Evolutionary conservation across 2,329 filamentous ascomycete species (phyloP).

Genomic region (Mycosphaerelloides madeirae): DNA sequence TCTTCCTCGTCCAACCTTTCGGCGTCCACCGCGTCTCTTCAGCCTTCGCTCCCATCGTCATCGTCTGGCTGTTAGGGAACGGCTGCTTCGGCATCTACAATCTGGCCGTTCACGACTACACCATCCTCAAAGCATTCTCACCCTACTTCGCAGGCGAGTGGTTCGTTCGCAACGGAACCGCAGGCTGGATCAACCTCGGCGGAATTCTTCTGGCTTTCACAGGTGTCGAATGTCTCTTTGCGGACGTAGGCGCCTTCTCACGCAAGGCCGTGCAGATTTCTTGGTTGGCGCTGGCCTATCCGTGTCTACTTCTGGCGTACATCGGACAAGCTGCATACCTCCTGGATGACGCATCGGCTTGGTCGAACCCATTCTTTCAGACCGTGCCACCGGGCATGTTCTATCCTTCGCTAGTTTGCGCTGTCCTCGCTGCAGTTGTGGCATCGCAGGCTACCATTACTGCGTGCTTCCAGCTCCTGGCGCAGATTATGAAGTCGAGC

Average conservation of each 20-base stretch:
- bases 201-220: slow-evolving; percentile 70
- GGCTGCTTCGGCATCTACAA: slow-evolving; percentile 59
- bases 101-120: slow-evolving; percentile 41
- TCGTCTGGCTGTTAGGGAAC: slow-evolving; percentile 62
- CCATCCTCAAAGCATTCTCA: slow-evolving; percentile 49
- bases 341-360: slow-evolving; percentile 53
- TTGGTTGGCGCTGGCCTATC: slow-evolving; percentile 65
- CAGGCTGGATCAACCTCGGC: slow-evolving; percentile 59
- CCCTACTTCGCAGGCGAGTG: slow-evolving; percentile 57
- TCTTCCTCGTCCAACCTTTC: slow-evolving; percentile 61
- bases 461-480: slow-evolving; percentile 57
- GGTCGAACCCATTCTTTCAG: slow-evolving; percentile 69
- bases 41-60: slow-evolving; percentile 61
- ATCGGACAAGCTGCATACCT: slow-evolving; percentile 72
- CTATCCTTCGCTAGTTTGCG: slow-evolving; percentile 63
- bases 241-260: slow-evolving; percentile 67
- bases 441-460: slow-evolving; percentile 76
- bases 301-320: slow-evolving; percentile 63
- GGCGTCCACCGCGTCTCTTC: slow-evolving; percentile 57
- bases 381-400: slow-evolving; percentile 63
- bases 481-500: slow-evolving; percentile 65
- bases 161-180: slow-evolving; percentile 53
- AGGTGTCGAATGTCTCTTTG: slow-evolving; percentile 70
- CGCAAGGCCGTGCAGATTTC: slow-evolving; percentile 62
- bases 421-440: slow-evolving; percentile 63